phyloP scores from a whole-genome alignment of 306 rosid species.

The Lathyrus tuberosus region DNA sequence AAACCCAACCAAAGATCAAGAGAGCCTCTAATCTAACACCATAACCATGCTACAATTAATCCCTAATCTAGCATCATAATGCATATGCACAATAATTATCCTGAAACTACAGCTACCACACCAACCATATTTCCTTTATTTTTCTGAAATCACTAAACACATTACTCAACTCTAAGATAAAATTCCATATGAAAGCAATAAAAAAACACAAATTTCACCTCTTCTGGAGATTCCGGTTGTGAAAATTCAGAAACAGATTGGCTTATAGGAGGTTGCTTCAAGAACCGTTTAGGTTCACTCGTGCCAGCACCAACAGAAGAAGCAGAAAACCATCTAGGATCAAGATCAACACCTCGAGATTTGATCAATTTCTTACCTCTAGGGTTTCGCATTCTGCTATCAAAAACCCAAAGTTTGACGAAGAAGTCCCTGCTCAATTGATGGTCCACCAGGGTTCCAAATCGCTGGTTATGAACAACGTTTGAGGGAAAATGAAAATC shows the following conservation, averaged over 20 bases:
- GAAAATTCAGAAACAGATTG: conserved; percentile 60
- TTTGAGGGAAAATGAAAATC: conserved; percentile 38
- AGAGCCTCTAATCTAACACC: too few relatives aligned
- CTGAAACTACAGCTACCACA: neutral
- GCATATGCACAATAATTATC: conserved; percentile 1
- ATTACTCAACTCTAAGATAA: conserved; percentile 1
- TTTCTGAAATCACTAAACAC: neutral
- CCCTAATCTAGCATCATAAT: conserved; percentile 3
- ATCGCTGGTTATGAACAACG: conserved; percentile 44
- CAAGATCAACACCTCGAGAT: conserved; percentile 29
- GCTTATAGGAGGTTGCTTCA: conserved; percentile 76
- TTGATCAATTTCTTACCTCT: conserved; percentile 27
- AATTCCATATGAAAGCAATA: neutral
- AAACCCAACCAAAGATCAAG: too few relatives aligned
- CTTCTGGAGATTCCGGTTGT: conserved; percentile 64
- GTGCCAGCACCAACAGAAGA: conserved; percentile 26
- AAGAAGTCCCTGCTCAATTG: conserved; percentile 62
- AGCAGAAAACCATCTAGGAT: conserved; percentile 44
- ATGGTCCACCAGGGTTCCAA: conserved; percentile 42
- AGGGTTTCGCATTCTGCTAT: conserved; percentile 44
- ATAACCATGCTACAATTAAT: conserved; percentile 12
- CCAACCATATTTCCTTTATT: neutral
- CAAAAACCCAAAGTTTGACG: conserved; percentile 66
- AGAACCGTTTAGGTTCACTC: conserved; percentile 6
- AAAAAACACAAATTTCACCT: conserved; percentile 46